These are phyloP conservation scores for Claviceps africana DNA, from an alignment of 2,329 filamentous ascomycete species.

Conservation along the genomic window DNA sequence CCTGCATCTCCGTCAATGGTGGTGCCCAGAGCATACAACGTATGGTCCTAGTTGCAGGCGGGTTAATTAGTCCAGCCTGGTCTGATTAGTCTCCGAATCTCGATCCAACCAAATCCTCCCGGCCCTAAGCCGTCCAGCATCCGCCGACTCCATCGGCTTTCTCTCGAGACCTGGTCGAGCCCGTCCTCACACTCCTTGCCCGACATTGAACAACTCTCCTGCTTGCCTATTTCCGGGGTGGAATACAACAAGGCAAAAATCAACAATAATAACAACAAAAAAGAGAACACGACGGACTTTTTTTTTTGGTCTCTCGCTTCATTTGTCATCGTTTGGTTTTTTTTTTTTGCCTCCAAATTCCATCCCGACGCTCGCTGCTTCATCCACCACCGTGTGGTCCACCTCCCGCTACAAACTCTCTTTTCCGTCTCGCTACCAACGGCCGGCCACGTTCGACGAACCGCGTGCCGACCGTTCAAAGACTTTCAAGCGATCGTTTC, in stretches of 20 bases:
- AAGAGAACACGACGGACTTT: too few relatives aligned
- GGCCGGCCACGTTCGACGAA: constrained; percentile 3
- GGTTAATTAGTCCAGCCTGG: too few relatives aligned
- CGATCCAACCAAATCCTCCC: neutral
- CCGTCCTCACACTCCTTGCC: neutral
- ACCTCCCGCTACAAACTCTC: neutral
- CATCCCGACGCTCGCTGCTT: constrained; percentile 8
- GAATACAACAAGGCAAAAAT: too few relatives aligned
- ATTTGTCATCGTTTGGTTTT: neutral
- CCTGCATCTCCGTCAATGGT: too few relatives aligned
- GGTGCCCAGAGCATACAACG: too few relatives aligned
- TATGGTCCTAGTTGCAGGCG: too few relatives aligned
- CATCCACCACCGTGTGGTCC: constrained; percentile 1
- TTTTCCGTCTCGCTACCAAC: neutral
- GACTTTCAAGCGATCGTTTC: neutral
- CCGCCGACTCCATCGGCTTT: neutral
- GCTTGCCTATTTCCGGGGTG: neutral
- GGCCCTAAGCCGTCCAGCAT: neutral
- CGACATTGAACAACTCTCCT: neutral
- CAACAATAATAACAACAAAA: neutral
- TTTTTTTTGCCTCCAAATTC: neutral
- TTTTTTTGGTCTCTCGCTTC: neutral
- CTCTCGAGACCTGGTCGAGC: neutral
- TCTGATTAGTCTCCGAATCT: neutral
- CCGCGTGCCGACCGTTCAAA: constrained; percentile 1